Evolutionary conservation across 169 alveolate genomes (phyloP).

Genomic region (Cystoisospora suis): DNA sequence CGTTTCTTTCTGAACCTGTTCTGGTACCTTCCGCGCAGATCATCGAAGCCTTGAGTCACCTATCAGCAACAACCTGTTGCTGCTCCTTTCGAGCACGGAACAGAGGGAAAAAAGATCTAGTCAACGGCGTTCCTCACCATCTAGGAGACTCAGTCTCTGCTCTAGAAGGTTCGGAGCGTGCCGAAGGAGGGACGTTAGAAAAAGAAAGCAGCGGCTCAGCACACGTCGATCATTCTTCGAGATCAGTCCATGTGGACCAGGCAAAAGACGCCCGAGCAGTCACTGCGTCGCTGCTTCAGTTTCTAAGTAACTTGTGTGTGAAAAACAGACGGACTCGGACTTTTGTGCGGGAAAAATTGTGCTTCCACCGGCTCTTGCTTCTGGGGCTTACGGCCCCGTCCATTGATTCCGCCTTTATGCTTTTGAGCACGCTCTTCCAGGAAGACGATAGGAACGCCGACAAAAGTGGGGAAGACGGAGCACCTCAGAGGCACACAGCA

Average conservation of each 20-base stretch:
- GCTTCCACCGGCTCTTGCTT: background rate
- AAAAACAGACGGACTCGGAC: background rate
- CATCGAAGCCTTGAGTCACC: conserved; percentile 8
- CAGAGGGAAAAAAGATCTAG: too few species aligned
- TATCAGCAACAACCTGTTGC: background rate
- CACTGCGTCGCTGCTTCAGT: conserved; percentile 14
- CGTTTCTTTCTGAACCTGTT: too few species aligned
- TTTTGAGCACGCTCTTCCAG: background rate
- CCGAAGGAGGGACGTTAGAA: too few species aligned
- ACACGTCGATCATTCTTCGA: too few species aligned
- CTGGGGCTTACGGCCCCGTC: background rate
- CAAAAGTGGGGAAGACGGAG: background rate
- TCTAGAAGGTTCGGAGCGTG: too few species aligned
- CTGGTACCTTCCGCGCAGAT: too few species aligned
- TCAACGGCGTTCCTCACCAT: too few species aligned
- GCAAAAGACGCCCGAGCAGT: background rate
- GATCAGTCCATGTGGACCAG: too few species aligned
- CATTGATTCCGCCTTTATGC: conserved; percentile 16
- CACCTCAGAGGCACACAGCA: too few species aligned
- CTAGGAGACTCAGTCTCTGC: too few species aligned
- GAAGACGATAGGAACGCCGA: background rate
- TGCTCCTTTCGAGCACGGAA: too few species aligned
- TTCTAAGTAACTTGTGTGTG: background rate
- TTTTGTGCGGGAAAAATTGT: background rate
- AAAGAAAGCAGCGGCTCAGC: too few species aligned